Conservation (phyloP, 2,329 filamentous ascomycete species). For the Aspergillus calidoustus region DNA sequence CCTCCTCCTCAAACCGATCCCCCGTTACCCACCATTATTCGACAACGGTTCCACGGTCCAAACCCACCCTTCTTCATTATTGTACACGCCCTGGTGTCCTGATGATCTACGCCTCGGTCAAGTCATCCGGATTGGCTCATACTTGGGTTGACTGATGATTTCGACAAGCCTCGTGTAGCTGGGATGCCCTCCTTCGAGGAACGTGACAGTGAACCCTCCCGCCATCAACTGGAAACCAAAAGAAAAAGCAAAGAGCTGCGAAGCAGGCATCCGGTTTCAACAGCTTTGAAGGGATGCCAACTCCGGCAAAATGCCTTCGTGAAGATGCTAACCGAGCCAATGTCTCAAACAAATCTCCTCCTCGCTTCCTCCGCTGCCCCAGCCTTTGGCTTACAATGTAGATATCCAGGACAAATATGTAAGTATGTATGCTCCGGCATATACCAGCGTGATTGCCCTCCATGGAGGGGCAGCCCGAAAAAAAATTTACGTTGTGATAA, state of each 20-base stretch:
- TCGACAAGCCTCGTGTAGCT: slow-evolving; percentile 12
- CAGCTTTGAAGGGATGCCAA: background rate
- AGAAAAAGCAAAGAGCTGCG: background rate
- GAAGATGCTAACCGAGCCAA: background rate
- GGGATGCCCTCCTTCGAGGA: slow-evolving; percentile 4
- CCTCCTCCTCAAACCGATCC: slow-evolving; percentile 21
- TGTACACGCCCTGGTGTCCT: slow-evolving; percentile 10
- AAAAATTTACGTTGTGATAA: slow-evolving; percentile 9
- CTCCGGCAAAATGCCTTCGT: background rate
- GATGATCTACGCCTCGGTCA: slow-evolving; percentile 12
- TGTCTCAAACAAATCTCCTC: slow-evolving; percentile 15
- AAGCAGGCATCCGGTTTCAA: background rate
- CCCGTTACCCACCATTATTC: slow-evolving; percentile 5
- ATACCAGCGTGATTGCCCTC: background rate
- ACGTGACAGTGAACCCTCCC: slow-evolving; percentile 11
- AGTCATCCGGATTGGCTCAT: slow-evolving; percentile 16
- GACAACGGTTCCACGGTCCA: slow-evolving; percentile 8
- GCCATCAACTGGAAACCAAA: background rate
- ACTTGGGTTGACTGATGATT: slow-evolving; percentile 4
- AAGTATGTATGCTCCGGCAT: slow-evolving; percentile 10
- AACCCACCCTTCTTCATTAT: slow-evolving; percentile 10
- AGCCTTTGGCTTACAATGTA: background rate
- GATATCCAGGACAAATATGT: background rate
- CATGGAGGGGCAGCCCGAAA: background rate
- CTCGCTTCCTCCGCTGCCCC: slow-evolving; percentile 11